Percentiles rank a stretch among this genome's conserved stretches.
These are phyloP conservation scores for Eimeria mitis DNA, from an alignment of 169 alveolate genomes.

Conservation along the genomic window DNA sequence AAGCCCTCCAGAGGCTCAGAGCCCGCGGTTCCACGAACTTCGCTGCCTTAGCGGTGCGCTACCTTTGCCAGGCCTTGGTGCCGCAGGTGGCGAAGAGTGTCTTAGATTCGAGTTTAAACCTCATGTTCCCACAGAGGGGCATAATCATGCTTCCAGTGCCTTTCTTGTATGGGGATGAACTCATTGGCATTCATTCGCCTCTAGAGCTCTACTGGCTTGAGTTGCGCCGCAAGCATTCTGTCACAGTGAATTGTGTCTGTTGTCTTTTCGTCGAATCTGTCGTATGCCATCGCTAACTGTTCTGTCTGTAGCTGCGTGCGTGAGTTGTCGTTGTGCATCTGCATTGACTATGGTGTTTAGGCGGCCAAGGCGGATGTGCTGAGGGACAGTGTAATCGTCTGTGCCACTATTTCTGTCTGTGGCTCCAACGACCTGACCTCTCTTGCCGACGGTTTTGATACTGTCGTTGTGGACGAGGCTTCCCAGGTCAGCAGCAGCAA, in stretches of 20 bases:
- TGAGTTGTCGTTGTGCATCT: no score
- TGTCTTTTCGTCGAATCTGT: not conserved
- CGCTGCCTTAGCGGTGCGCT: slow-evolving; percentile 71
- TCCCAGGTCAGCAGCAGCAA: slow-evolving; percentile 91
- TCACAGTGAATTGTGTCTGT: not conserved
- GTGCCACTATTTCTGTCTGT: slow-evolving; percentile 95
- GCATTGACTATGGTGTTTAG: slow-evolving; percentile 18
- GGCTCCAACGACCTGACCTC: slow-evolving; percentile 92
- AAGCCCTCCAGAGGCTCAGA: slow-evolving; percentile 87
- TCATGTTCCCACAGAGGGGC: not conserved
- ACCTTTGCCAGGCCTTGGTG: not conserved
- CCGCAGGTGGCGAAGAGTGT: not conserved
- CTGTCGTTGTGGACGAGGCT: slow-evolving; percentile 99
- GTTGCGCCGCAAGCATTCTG: not conserved
- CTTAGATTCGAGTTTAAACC: not conserved
- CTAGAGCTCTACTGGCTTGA: not conserved
- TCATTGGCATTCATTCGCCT: not conserved
- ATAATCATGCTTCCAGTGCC: not conserved
- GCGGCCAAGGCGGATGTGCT: slow-evolving; percentile 87
- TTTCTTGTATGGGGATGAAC: not conserved
- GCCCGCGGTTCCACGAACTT: slow-evolving; percentile 80
- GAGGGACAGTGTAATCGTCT: slow-evolving; percentile 91
- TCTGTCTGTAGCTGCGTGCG: not conserved
- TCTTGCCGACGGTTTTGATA: slow-evolving; percentile 93
- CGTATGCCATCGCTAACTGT: not conserved